A percentile compares a stretch with the other conserved stretches of the same genome.
These are phyloP conservation scores for Aureobasidium zeae DNA, from an alignment of 2,329 filamentous ascomycete genomes.

Conservation along the genomic window DNA sequence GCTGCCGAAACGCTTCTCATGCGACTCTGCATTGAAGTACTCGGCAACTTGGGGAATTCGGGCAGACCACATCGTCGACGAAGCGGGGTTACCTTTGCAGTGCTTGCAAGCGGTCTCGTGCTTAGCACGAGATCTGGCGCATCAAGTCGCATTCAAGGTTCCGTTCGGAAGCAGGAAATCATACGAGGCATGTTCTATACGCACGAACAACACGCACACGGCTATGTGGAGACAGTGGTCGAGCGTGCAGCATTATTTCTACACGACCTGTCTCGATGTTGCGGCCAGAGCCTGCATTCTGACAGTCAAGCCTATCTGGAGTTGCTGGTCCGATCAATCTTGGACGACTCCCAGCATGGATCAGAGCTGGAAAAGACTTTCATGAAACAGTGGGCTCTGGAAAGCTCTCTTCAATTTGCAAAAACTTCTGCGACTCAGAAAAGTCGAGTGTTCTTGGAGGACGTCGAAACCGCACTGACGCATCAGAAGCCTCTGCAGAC, in stretches of 20 bases:
- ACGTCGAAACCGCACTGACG: constrained; percentile 28
- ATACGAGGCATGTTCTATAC: not conserved
- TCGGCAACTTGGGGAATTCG: not conserved
- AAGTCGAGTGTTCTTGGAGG: constrained; percentile 25
- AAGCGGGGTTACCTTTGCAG: not conserved
- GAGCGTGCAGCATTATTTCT: constrained; percentile 24
- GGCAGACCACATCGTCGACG: not conserved
- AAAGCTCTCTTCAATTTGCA: constrained; percentile 31
- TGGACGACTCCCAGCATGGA: constrained; percentile 23
- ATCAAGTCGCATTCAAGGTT: not conserved
- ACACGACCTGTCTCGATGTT: constrained; percentile 28
- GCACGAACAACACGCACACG: not conserved
- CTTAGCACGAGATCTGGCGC: not conserved
- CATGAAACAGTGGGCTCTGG: constrained; percentile 30
- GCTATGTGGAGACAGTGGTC: not conserved
- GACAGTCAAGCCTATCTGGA: constrained; percentile 24
- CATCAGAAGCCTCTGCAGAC: constrained; percentile 24
- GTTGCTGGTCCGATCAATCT: constrained; percentile 25
- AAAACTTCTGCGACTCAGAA: constrained; percentile 23
- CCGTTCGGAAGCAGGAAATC: not conserved
- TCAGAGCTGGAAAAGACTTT: constrained; percentile 21
- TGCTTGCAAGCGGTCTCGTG: constrained; percentile 10
- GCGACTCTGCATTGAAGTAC: not conserved
- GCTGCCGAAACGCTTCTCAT: constrained; percentile 9
- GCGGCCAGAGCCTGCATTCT: constrained; percentile 30